Base-by-base conservation (phyloP, 2,329 filamentous ascomycete species). In the Boeremia exigua region DNA sequence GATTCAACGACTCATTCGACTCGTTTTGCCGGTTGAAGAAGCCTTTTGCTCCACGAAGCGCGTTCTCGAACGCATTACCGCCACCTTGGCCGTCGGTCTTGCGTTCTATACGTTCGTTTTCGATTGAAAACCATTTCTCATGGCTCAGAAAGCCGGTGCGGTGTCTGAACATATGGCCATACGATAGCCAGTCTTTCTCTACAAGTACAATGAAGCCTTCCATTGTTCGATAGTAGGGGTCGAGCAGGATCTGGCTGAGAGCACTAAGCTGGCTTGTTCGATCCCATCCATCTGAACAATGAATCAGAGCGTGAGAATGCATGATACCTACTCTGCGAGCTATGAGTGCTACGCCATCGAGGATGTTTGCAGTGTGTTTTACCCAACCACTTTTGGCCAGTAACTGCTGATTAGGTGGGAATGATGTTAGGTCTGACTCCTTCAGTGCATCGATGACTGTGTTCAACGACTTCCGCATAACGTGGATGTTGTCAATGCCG, bases 271-370 rank as follows among this genome's bases (percentile, higher is more conserved):
- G 95, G 68, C 92, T 94, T 7, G 95, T 99, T 46, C 95, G 89
- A 77, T 99, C 95, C 95, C 95, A 99, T 4, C 95, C 95, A 76
- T 99, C 95, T 2, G 95, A 98, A 77, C 95, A 99, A 76, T 99
- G 95, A 44, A 99, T 96, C 40, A 99, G 80, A 10, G 96, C 94
- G 73, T 99, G 92, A 1, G 93, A 96, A 70, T 97, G 94, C 62
- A 92, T 90, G 54, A 98, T 88, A 28, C 92, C 95, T 30, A 99
- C 88, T 67, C 95, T 91, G 29, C 90, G 84, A 28, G 93, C 89
- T 65, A 98, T 96, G 53, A 96, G 81, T 44, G 88, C 86, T 6
- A 92, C 89, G 1, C 95, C 95, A 58, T 95, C 90, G 14, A 99
- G 80, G 40, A 99, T 86, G 27, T 88, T 87, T 19, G 86, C 84